phyloP scores from a whole-genome alignment of 805 yeast genomes.

The Priceomyces haplophilus region DNA sequence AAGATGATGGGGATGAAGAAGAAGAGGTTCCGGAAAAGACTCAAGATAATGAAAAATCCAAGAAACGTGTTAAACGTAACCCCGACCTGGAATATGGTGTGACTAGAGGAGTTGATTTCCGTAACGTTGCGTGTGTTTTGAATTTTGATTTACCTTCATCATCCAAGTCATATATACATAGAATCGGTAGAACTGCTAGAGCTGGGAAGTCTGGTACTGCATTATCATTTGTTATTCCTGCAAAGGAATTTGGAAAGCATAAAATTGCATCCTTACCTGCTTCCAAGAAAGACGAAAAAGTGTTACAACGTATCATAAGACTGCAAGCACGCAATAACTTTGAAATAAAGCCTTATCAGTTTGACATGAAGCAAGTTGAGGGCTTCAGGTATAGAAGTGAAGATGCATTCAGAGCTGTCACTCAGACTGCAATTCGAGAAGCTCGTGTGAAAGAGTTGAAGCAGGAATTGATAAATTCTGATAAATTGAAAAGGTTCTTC shows the following conservation, averaged over 20 bases:
- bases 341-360: slow-evolving; percentile 81
- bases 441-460: slow-evolving; percentile 89
- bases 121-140: slow-evolving; percentile 92
- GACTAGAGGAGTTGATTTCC: slow-evolving; percentile 94
- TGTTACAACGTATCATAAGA: slow-evolving; percentile 68
- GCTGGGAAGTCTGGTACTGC: slow-evolving; percentile 96
- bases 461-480: slow-evolving; percentile 82
- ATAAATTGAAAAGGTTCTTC: slow-evolving; percentile 87
- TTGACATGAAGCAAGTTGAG: slow-evolving; percentile 88
- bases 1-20: slow-evolving; percentile 47
- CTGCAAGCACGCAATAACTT: slow-evolving; percentile 73
- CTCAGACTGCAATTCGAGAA: slow-evolving; percentile 84
- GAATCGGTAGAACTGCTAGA: slow-evolving; percentile 97
- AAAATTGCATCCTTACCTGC: slow-evolving; percentile 68
- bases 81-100: slow-evolving; percentile 85
- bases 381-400: slow-evolving; percentile 95
- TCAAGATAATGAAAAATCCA: slow-evolving; percentile 14
- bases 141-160: slow-evolving; percentile 93
- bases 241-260: slow-evolving; percentile 84
- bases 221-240: slow-evolving; percentile 83
- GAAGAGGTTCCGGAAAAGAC: slow-evolving; percentile 18
- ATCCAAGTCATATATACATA: slow-evolving; percentile 84
- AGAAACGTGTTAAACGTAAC: slow-evolving; percentile 29
- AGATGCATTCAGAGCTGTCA: slow-evolving; percentile 94
- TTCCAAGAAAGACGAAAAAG: slow-evolving; percentile 83